Base-by-base conservation (phyloP, 768 basidiomycete species). In the Tylopilus subfusipes region DNA sequence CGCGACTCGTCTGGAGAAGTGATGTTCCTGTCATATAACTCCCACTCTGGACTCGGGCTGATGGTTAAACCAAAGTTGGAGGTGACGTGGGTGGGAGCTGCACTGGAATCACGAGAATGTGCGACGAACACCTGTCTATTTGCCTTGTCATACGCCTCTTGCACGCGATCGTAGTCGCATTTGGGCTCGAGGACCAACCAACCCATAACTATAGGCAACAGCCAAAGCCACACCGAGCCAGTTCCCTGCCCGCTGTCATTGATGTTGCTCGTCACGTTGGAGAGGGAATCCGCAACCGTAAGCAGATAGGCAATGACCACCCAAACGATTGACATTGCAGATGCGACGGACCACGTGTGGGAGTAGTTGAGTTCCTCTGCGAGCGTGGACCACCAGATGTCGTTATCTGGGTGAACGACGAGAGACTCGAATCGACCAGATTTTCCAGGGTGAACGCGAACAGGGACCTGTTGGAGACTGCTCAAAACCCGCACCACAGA, bases 151-250 rank as follows among this genome's bases (percentile, higher is more conserved):
- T 62, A 64, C 14, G 56, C 60, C 4, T 56, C 47, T 2, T 52
- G 52, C 18, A 78, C 62, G 11, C 73, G 69, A 2, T 40, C 31
- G 4, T 66, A 63, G 55, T 76, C 72, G 46, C 73, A 74, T 53
- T 76, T 72, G 0, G 76, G 75, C 0, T 75, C 73, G 8, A 77
- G 55, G 45, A 75, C 66, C 9, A 78, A 58, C 73, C 76, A 78
- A 5, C 75, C 73, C 4, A 73, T 58, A 11, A 76, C 71, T 5
- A 78, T 56, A 0, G 77, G 69, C 9, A 78, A 38, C 19, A 78
- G 66, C 75, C 76, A 79, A 8, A 78, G 57, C 76, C 75, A 79
- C 16, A 73, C 60, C 2, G 72, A 71, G 4, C 73, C 76, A 8
- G 74, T 71, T 21, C 68, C 72, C 48, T 75, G 68, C 0, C 76